Evolutionary conservation across 345 rosid species (phyloP), one percentile per base, ranked within the genome.

Genomic region (Rhodomyrtus tomentosa): DNA sequence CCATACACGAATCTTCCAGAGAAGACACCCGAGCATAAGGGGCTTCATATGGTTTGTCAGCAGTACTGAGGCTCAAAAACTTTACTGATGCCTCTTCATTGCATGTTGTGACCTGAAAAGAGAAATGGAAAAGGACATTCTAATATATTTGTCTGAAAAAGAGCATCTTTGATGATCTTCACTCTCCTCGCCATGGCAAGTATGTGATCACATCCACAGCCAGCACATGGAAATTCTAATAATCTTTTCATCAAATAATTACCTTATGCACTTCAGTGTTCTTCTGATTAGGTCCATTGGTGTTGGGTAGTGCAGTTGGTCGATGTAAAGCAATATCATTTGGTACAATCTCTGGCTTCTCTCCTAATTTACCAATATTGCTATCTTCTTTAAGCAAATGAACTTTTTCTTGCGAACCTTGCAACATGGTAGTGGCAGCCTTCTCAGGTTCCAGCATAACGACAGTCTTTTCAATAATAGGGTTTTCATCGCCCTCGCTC

Each of bases 11-110:
- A 87, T 94, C 91, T 90, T 95, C 96, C 81, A 94, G 76, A 85
- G 96, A 97, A 88, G 98, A 95, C 45, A 68, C 76, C 22, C 95
- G 92, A 86, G 96, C 98, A 90, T 87, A 89, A 25, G 98, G 96
- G 76, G 98, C 92, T 85, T 90, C 91, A 90, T 93, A 92, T 84
- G 94, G 89, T 88, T 91, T 94, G 85, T 91, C 94, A 86, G 86
- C 83, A 87, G 58, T 82, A 83, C 76, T 82, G 16, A 68, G 76
- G 76, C 13, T 32, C 13, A 22, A 68, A 68, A 21, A 36, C 42
- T 68, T 32, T 36, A 36, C 45, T 2, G 76, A 68, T 36, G 76
- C 76, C 45, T 68, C 76, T 68, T 6, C 76, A 36, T 68, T 68
- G 76, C 76, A 68, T 68, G 76, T 68, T 18, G 45, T 68, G 22